Conservation (phyloP, 2,329 filamentous ascomycete genomes). For the Calonectria fujianensis region DNA sequence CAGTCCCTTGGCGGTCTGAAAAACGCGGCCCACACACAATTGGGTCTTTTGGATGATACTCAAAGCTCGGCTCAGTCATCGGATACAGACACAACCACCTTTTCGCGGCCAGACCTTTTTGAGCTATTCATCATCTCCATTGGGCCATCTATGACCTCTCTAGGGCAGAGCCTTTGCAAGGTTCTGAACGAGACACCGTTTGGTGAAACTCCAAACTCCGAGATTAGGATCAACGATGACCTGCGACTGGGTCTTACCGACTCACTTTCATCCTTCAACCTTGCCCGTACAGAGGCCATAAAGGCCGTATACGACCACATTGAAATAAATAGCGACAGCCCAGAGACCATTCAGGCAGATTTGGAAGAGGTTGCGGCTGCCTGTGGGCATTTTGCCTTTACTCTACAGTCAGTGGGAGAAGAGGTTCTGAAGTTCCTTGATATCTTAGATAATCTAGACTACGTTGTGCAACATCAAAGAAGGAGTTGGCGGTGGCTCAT, state of each 20-base stretch:
- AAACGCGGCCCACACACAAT: constrained; percentile 92
- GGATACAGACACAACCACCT: not conserved
- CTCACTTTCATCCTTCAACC: constrained; percentile 92
- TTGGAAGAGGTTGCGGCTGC: constrained; percentile 96
- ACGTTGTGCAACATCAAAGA: constrained; percentile 76
- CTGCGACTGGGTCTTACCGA: constrained; percentile 87
- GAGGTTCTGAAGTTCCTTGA: constrained; percentile 89
- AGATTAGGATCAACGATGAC: constrained; percentile 81
- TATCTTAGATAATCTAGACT: constrained; percentile 89
- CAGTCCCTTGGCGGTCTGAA: constrained; percentile 93
- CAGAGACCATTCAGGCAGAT: constrained; percentile 82
- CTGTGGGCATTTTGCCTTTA: constrained; percentile 96
- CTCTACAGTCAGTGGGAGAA: constrained; percentile 90
- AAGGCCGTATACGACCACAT: constrained; percentile 87
- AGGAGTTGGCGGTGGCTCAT: constrained; percentile 88
- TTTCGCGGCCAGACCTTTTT: constrained; percentile 41
- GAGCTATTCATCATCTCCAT: constrained; percentile 47
- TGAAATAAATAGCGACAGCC: constrained; percentile 73
- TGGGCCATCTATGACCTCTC: constrained; percentile 41
- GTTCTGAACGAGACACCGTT: constrained; percentile 53
- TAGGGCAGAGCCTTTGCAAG: constrained; percentile 43
- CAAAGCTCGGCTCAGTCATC: not conserved
- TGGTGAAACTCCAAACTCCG: constrained; percentile 63
- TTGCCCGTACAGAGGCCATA: constrained; percentile 90
- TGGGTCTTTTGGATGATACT: constrained; percentile 60